A percentile compares a stretch with the other conserved stretches of the same genome.
Conservation (phyloP, 768 basidiomycete genomes). For the Rhodotorula graminis region DNA sequence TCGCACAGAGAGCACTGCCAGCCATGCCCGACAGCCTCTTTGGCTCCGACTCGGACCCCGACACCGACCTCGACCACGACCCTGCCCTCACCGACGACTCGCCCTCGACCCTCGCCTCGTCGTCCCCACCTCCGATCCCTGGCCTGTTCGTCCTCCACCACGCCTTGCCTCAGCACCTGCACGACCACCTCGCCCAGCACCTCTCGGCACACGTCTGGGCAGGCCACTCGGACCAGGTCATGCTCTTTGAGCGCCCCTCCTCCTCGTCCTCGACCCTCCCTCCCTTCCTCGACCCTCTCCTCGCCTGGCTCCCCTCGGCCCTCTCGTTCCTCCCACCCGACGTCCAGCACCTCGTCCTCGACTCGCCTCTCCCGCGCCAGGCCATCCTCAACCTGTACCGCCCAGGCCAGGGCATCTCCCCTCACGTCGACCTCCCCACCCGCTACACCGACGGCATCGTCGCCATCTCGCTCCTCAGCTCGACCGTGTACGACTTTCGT, state of each 20-base stretch:
- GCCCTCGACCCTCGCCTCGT: neutral
- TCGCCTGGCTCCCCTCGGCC: slow-evolving; percentile 15
- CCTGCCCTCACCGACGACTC: neutral
- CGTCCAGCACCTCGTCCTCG: slow-evolving; percentile 43
- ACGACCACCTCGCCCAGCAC: slow-evolving; percentile 7
- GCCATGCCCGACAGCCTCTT: slow-evolving; percentile 30
- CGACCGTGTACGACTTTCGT: slow-evolving; percentile 73
- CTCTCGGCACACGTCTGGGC: slow-evolving; percentile 10
- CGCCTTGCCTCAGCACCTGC: slow-evolving; percentile 6
- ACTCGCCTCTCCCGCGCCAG: slow-evolving; percentile 58
- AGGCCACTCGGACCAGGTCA: slow-evolving; percentile 28
- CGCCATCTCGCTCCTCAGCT: slow-evolving; percentile 73
- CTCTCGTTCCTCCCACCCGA: neutral
- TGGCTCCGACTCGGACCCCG: slow-evolving; percentile 26
- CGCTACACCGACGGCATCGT: slow-evolving; percentile 87
- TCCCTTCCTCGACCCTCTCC: slow-evolving; percentile 4
- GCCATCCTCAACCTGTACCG: slow-evolving; percentile 84
- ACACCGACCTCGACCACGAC: neutral
- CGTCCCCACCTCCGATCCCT: slow-evolving; percentile 4
- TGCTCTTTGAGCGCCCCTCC: slow-evolving; percentile 23
- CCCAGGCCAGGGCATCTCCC: slow-evolving; percentile 81
- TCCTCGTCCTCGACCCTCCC: slow-evolving; percentile 13
- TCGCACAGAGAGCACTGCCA: neutral
- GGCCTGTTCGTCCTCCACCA: slow-evolving; percentile 22
- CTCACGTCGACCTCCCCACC: slow-evolving; percentile 75